Evolutionary conservation across 257 asterid species (phyloP).

Genomic region (Pogostemon cablin): DNA sequence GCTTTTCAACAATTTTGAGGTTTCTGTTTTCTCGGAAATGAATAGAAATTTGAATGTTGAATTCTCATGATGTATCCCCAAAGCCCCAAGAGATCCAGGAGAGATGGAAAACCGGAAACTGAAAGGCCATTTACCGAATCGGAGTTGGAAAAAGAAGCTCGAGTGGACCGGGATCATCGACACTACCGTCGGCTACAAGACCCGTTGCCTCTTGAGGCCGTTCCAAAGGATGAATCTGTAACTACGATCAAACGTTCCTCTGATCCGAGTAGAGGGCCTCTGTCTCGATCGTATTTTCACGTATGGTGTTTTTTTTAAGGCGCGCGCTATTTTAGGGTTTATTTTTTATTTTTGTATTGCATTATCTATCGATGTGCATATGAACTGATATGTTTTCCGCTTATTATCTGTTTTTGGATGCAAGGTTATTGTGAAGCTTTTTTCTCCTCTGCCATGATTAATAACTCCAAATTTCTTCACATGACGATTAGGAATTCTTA

Average conservation of each 20-base stretch:
- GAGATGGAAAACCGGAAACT: constrained; percentile 67
- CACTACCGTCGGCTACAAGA: constrained; percentile 55
- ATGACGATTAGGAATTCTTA: constrained; percentile 9
- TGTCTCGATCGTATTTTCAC: constrained; percentile 62
- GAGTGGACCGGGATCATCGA: constrained; percentile 47
- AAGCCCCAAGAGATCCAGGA: constrained; percentile 90
- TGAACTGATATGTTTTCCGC: constrained; percentile 32
- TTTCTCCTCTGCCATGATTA: constrained; percentile 35
- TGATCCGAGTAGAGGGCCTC: constrained; percentile 53
- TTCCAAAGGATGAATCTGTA: constrained; percentile 47
- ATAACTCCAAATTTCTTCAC: constrained; percentile 27
- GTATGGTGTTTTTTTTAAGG: constrained; percentile 34
- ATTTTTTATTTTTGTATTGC: neutral
- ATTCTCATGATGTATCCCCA: constrained; percentile 28
- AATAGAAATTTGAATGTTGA: neutral
- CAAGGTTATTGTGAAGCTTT: constrained; percentile 36
- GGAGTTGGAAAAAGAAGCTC: constrained; percentile 43
- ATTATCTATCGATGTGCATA: constrained; percentile 12
- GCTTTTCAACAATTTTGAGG: neutral
- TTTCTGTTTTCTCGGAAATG: neutral
- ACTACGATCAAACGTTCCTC: constrained; percentile 42
- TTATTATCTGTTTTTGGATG: constrained; percentile 18
- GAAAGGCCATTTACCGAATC: constrained; percentile 45
- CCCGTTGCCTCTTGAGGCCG: constrained; percentile 62
- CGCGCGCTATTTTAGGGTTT: neutral